A percentile compares a stretch with the other conserved stretches of the same genome.
Evolutionary conservation across 1,284 basidiomycete species (phyloP).

Genomic region (Serendipita sp.): DNA sequence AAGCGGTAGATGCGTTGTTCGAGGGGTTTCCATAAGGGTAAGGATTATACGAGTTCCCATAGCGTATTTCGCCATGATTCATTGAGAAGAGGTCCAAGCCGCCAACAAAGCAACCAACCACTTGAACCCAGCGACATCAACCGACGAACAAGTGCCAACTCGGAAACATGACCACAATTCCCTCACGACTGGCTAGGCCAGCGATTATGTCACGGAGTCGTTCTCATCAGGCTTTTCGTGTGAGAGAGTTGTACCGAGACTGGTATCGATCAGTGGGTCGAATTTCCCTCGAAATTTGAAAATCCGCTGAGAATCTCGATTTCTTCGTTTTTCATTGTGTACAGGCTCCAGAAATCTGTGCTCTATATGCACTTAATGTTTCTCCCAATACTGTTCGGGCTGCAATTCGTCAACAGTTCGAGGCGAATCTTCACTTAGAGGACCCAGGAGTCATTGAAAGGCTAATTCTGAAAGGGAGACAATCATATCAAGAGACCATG

Average conservation of each 20-base stretch:
- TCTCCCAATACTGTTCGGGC: conserved; percentile 72
- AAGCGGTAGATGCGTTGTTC: background rate
- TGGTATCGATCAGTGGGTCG: conserved; percentile 81
- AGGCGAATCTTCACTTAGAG: conserved; percentile 70
- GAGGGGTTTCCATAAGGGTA: conserved; percentile 4
- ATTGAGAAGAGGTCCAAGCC: background rate
- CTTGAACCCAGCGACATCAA: background rate
- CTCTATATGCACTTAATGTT: conserved; percentile 73
- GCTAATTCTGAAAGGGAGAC: conserved; percentile 71
- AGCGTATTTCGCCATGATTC: conserved; percentile 1
- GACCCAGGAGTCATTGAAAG: conserved; percentile 81
- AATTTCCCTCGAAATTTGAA: background rate
- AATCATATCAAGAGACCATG: conserved; percentile 90
- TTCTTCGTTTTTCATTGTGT: background rate
- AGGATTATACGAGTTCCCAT: conserved; percentile 4
- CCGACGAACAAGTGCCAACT: background rate
- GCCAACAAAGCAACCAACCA: background rate
- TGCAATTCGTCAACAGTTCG: conserved; percentile 78
- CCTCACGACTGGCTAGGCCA: conserved; percentile 69
- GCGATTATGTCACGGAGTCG: conserved; percentile 46
- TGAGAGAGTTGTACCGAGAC: conserved; percentile 73
- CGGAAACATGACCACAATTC: conserved; percentile 67
- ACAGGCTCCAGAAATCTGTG: conserved; percentile 81
- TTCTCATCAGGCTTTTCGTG: conserved; percentile 56
- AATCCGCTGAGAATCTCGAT: background rate